Base-by-base conservation (phyloP, 2,329 filamentous ascomycete genomes). In the Exophiala dermatitidis region DNA sequence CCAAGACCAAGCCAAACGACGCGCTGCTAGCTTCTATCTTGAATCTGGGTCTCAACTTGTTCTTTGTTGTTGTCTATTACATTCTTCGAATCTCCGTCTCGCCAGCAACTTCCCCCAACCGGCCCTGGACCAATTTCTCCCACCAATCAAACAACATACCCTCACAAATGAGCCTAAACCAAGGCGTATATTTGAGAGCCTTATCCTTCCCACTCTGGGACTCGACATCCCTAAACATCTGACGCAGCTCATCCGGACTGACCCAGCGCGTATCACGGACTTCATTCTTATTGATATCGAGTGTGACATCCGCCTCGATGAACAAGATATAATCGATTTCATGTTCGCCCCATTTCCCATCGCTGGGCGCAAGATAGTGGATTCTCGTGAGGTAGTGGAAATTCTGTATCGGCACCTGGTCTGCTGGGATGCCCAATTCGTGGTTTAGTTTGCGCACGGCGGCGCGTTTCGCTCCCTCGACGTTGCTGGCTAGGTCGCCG, bases 321-420 rank as follows among this genome's bases (percentile, higher is more conserved):
- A 98, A 97, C 52, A 98, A 83, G 62, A 98, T 98, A 72, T 98
- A 98, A 72, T 98, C 93, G 68, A 98, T 90, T 76, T 98, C 93
- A 69, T 98, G 93, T 75, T 98, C 93, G 63, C 93, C 93, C 93
- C 93, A 98, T 75, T 95, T 91, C 52, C 93, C 93, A 66, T 97
- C 87, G 69, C 90, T 95, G 3, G 93, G 88, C 12, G 93, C 93
- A 75, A 93, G 93, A 77, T 98, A 98, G 75, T 98, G 93, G 69
- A 98, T 98, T 68, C 93, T 79, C 2, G 93, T 97, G 63, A 98
- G 78, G 74, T 96, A 98, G 63, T 85, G 82, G 73, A 98, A 97
- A 60, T 94, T 80, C 42, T 95, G 88, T 38, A 95, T 73, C 5
- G 91, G 91, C 19, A 98, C 90, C 73, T 96, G 90, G 65, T 85